Conservation (phyloP, 495 filamentous ascomycete genomes). For the Schizothecium vesticola region DNA sequence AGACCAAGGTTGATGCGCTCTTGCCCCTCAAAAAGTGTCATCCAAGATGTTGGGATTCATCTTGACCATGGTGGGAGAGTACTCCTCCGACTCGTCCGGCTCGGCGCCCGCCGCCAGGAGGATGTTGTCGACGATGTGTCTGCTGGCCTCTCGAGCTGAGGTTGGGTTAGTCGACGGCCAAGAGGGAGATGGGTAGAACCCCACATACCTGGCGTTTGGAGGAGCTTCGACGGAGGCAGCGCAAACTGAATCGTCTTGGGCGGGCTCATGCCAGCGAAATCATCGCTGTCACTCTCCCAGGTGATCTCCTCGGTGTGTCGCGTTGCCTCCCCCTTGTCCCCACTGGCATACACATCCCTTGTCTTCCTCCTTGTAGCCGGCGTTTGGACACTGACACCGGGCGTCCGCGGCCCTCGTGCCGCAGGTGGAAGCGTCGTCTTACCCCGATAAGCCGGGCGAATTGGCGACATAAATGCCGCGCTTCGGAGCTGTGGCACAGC, state of each 20-base stretch:
- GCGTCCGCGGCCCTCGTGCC: conserved; percentile 47
- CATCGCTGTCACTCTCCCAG: conserved; percentile 63
- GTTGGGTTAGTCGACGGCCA: background rate
- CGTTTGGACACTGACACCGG: conserved; percentile 76
- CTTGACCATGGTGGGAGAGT: conserved; percentile 71
- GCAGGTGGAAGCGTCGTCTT: conserved; percentile 8
- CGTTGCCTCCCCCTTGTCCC: conserved; percentile 26
- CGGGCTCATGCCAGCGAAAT: conserved; percentile 70
- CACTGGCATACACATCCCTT: conserved; percentile 34
- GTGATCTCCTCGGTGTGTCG: conserved; percentile 45
- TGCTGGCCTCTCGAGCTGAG: conserved; percentile 81
- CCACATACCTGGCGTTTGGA: conserved; percentile 83
- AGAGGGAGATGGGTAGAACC: background rate
- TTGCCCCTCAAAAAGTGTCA: conserved; percentile 56
- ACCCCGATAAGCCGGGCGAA: conserved; percentile 26
- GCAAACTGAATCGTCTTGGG: conserved; percentile 98
- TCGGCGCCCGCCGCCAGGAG: conserved; percentile 78
- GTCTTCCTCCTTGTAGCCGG: conserved; percentile 46
- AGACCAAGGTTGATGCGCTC: background rate
- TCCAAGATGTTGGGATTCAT: conserved; percentile 61
- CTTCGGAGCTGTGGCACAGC: conserved; percentile 75
- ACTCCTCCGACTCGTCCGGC: conserved; percentile 48
- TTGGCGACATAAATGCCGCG: conserved; percentile 80
- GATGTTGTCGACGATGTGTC: conserved; percentile 85
- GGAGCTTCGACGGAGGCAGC: conserved; percentile 74